Evolutionary conservation across 225 moss, liverwort and hornwort species (phyloP).

Genomic region (Climacium dendroides): DNA sequence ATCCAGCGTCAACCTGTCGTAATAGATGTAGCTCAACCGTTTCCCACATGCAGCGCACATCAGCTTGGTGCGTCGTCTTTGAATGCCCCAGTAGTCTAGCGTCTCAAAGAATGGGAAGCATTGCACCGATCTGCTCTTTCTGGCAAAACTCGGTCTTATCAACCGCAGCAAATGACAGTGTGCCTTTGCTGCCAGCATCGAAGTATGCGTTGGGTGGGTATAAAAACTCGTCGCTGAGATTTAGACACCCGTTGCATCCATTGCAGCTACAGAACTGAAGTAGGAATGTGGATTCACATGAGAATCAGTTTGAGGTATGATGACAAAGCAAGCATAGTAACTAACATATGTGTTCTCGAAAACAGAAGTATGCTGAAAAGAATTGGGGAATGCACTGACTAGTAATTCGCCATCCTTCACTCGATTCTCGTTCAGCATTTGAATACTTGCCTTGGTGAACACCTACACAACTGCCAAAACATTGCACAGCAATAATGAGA

Average conservation of each 20-base stretch:
- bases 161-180: constrained; percentile 18
- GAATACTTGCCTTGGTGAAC: neutral
- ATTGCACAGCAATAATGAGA: neutral
- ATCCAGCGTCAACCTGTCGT: neutral
- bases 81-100: constrained; percentile 27
- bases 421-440: neutral
- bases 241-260: constrained; percentile 29
- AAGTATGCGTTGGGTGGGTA: constrained; percentile 27
- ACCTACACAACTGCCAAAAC: neutral
- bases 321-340: neutral
- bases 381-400: neutral
- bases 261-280: constrained; percentile 1
- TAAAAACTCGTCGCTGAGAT: constrained; percentile 11
- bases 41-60: constrained; percentile 25
- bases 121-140: constrained; percentile 12
- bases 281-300: neutral
- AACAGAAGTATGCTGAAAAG: neutral
- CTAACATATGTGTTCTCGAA: neutral
- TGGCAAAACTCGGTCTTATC: constrained; percentile 18
- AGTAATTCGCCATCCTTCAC: constrained; percentile 8
- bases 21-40: constrained; percentile 16
- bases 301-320: neutral
- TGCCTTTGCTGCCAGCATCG: constrained; percentile 32
- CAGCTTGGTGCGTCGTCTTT: neutral
- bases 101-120: constrained; percentile 38